These are phyloP conservation scores for Sarocladium brachiariae DNA, from an alignment of 2,329 filamentous ascomycete genomes.

Conservation along the genomic window DNA sequence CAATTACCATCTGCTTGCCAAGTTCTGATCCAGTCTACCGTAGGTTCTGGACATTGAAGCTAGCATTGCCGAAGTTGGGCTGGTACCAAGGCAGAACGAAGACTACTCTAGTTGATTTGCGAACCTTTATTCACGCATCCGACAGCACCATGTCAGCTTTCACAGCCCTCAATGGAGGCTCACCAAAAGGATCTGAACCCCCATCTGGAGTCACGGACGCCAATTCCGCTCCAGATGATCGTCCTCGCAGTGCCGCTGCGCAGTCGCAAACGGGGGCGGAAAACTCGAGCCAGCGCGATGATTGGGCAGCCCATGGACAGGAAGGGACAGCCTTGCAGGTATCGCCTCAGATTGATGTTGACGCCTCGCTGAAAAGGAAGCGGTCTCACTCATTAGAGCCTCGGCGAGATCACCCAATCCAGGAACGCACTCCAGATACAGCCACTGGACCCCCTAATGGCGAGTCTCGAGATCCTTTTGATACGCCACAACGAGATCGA, in stretches of 20 bases:
- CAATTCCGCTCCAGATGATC: constrained; percentile 26
- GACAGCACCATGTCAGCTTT: constrained; percentile 39
- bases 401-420: constrained; percentile 27
- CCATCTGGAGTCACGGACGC: constrained; percentile 24
- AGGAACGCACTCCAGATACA: constrained; percentile 29
- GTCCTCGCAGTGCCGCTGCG: constrained; percentile 20
- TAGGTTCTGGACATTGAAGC: neutral
- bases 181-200: constrained; percentile 35
- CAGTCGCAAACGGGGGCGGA: constrained; percentile 17
- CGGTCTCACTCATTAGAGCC: constrained; percentile 57
- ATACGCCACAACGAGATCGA: constrained; percentile 37
- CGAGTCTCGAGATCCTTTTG: constrained; percentile 36
- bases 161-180: constrained; percentile 44
- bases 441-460: constrained; percentile 22
- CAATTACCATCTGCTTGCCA: neutral
- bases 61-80: neutral
- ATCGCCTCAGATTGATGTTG: constrained; percentile 19
- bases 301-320: constrained; percentile 23
- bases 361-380: constrained; percentile 58
- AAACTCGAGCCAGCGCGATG: constrained; percentile 29
- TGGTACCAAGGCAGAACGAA: neutral
- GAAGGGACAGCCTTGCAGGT: constrained; percentile 28
- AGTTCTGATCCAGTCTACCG: neutral
- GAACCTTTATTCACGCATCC: neutral
- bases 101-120: neutral